Conservation (phyloP, 2,329 filamentous ascomycete species). For the Beauveria australis region DNA sequence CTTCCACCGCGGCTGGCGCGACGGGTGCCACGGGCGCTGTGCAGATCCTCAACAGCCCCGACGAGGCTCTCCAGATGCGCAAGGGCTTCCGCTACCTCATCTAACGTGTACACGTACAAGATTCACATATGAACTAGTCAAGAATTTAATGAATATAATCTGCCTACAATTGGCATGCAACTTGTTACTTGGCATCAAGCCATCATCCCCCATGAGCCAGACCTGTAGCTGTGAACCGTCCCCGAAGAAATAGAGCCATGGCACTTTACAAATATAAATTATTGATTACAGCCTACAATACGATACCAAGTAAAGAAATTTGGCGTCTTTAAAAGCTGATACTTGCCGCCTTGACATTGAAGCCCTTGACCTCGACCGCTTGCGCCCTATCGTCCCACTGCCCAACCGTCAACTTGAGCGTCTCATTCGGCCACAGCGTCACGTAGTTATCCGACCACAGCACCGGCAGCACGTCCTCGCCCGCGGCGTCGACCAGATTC, state of each 20-base stretch:
- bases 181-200: no score
- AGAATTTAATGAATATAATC: no score
- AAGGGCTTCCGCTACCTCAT: conserved; percentile 39
- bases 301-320: no score
- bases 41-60: conserved; percentile 31
- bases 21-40: conserved; percentile 30
- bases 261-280: no score
- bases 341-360: conserved; percentile 9
- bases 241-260: no score
- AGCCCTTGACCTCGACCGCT: conserved; percentile 13
- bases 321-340: neutral
- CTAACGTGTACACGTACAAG: neutral
- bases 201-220: no score
- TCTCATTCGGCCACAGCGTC: conserved; percentile 51
- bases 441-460: conserved; percentile 57
- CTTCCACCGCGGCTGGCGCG: conserved; percentile 20
- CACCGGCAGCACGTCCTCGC: conserved; percentile 40
- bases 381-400: conserved; percentile 11
- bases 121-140: neutral
- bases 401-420: conserved; percentile 21
- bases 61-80: conserved; percentile 36
- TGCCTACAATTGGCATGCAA: no score
- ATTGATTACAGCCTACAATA: no score
- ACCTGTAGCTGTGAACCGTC: no score
- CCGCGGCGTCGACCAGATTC: conserved; percentile 35